phyloP scores from a whole-genome alignment of 768 basidiomycete species.

The Naganishia antarctica region DNA sequence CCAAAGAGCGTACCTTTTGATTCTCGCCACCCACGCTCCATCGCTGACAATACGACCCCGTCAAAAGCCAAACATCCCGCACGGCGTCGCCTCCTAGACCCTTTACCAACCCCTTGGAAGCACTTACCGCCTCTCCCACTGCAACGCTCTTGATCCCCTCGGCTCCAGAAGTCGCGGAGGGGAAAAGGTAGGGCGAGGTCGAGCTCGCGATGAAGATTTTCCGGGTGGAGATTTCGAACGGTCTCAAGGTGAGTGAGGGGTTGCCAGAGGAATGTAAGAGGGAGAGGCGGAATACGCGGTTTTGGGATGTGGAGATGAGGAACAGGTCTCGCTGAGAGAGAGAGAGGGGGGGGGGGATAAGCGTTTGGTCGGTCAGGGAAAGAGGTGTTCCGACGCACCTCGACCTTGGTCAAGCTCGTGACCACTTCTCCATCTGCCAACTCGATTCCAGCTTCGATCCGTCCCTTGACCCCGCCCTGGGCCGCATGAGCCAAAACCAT shows the following conservation, averaged over 20 bases:
- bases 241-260: not conserved
- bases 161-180: not conserved
- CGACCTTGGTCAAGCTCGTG: not conserved
- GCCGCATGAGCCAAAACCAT: not conserved
- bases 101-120: conserved; percentile 2
- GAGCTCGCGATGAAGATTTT: conserved; percentile 17
- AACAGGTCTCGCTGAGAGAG: not conserved
- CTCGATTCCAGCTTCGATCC: not conserved
- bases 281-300: conserved; percentile 10
- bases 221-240: conserved; percentile 8
- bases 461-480: not conserved
- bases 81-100: conserved; percentile 5
- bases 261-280: conserved; percentile 14
- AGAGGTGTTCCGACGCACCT: too few relatives aligned
- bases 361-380: too few relatives aligned
- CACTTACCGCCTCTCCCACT: not conserved
- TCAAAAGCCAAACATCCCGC: conserved; percentile 15
- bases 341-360: too few relatives aligned
- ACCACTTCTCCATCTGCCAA: not conserved
- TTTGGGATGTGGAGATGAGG: conserved; percentile 1
- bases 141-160: not conserved
- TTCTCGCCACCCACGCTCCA: conserved; percentile 2
- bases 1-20: conserved; percentile 11
- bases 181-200: conserved; percentile 7
- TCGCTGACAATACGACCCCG: conserved; percentile 10